These are phyloP conservation scores for Colletotrichum tabaci DNA, from an alignment of 2,329 filamentous ascomycete genomes.

Conservation along the genomic window DNA sequence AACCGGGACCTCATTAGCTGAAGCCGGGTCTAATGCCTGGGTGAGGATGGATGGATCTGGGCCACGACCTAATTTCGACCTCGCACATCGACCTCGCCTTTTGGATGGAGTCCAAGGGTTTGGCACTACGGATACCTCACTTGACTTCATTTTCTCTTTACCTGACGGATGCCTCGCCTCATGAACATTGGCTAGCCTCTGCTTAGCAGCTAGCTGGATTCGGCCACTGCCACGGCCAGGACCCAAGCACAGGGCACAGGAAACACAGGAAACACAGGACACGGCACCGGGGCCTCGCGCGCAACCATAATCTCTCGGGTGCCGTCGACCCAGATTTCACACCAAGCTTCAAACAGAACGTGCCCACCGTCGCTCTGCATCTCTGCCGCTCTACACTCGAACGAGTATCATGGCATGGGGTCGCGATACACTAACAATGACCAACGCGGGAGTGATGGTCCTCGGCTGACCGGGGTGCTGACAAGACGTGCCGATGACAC, in stretches of 20 bases:
- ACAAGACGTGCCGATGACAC: slow-evolving; percentile 34
- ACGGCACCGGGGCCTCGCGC: background rate
- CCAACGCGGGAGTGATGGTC: slow-evolving; percentile 40
- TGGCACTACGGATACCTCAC: too few species aligned
- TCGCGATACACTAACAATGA: slow-evolving; percentile 33
- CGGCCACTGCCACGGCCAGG: background rate
- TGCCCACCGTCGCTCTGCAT: slow-evolving; percentile 27
- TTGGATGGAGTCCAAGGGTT: background rate
- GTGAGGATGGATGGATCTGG: background rate
- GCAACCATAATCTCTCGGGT: slow-evolving; percentile 9
- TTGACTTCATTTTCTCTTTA: too few species aligned
- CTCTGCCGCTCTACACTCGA: slow-evolving; percentile 35
- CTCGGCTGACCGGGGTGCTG: slow-evolving; percentile 37
- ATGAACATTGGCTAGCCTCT: background rate
- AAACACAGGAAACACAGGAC: background rate
- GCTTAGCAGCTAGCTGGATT: background rate
- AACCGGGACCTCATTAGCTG: background rate
- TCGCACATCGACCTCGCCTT: slow-evolving; percentile 3
- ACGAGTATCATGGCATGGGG: slow-evolving; percentile 38
- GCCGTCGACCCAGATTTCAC: slow-evolving; percentile 11
- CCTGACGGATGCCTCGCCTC: background rate
- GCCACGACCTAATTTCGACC: slow-evolving; percentile 14
- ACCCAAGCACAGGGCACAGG: background rate
- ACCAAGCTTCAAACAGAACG: slow-evolving; percentile 12
- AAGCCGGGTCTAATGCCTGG: background rate